Evolutionary conservation across 2,329 filamentous ascomycete genomes (phyloP), one percentile per base, ranked within the genome.

Genomic region (Tolypocladium amazonense): DNA sequence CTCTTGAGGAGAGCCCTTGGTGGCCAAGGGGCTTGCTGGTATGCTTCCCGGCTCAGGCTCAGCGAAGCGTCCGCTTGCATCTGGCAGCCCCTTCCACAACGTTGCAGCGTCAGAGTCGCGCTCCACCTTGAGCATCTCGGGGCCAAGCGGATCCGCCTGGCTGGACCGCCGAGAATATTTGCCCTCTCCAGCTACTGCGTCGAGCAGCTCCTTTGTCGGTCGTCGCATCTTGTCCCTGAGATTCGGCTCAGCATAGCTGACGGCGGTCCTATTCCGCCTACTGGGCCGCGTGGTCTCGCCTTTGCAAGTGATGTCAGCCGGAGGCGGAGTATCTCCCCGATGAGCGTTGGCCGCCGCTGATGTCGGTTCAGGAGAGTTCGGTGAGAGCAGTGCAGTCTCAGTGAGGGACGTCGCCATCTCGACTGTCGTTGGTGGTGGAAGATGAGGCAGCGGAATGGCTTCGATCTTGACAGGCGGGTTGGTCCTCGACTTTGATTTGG

Each of bases 161-260:
- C 76, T 80, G 30, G 71, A 73, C 58, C 76, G 72, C 56, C 77
- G 69, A 64, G 78, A 60, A 61, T 79, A 77, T 67, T 81, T 85
- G 38, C 80, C 81, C 65, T 88, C 82, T n/a, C 82, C 85, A 14
- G 81, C 74, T 18, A 93, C 89, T 1, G 89, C 89, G 70, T 92
- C 88, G 41, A 88, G 83, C 12, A 92, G 73, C 64, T 90, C 85
- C 69, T 90, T 90, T 1, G 87, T 89, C 27, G 90, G 89, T 61
- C 90, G 82, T 61, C 90, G 83, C 89, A 94, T 92, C 75, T 94
- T 94, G 69, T 87, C 88, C 62, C 88, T 82, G 50, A 94, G 77
- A 67, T 89, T 93, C 1, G 90, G 90, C 71, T 93, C 89, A 14
- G 89, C 88, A 71, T 94, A 94, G 75, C 88, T 93, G 62, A 94